Evolutionary conservation across 768 basidiomycete species (phyloP).

Genomic region (Neoboletus subvelutipes): DNA sequence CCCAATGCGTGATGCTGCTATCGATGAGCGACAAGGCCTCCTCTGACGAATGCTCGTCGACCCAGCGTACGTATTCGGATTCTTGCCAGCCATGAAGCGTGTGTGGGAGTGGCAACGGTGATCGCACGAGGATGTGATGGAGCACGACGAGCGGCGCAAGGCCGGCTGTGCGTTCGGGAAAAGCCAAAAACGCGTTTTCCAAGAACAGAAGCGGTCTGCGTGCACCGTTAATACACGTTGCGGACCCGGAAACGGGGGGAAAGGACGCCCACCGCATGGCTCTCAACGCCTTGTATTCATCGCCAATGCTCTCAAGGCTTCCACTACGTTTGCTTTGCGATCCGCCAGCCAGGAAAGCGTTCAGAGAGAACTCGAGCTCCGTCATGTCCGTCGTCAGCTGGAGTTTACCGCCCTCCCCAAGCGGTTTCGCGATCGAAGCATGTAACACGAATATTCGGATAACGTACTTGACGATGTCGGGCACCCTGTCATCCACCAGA

Average conservation of each 20-base stretch:
- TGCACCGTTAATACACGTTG: neutral
- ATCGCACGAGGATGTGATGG: constrained; percentile 90
- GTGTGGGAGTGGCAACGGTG: constrained; percentile 84
- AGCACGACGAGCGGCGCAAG: constrained; percentile 87
- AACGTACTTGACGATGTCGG: constrained; percentile 70
- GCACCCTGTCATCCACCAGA: constrained; percentile 43
- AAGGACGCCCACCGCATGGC: constrained; percentile 69
- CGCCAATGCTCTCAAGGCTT: constrained; percentile 73
- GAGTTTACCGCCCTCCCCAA: constrained; percentile 91
- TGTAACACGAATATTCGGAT: constrained; percentile 89
- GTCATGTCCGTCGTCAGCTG: constrained; percentile 97
- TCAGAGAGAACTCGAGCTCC: constrained; percentile 89
- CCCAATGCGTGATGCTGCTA: constrained; percentile 75
- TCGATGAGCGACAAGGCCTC: constrained; percentile 84
- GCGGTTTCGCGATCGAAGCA: constrained; percentile 87
- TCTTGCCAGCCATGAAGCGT: constrained; percentile 92
- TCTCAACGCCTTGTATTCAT: constrained; percentile 82
- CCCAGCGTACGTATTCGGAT: constrained; percentile 94
- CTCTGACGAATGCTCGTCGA: constrained; percentile 82
- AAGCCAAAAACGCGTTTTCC: constrained; percentile 69
- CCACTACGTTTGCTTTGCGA: constrained; percentile 58
- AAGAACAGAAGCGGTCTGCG: constrained; percentile 85
- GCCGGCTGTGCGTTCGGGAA: constrained; percentile 64
- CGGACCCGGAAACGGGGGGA: neutral
- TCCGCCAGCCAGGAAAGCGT: constrained; percentile 68